These are phyloP conservation scores for Panicum hallii DNA, from an alignment of 202 grass and related monocot species.

Conservation along the genomic window DNA sequence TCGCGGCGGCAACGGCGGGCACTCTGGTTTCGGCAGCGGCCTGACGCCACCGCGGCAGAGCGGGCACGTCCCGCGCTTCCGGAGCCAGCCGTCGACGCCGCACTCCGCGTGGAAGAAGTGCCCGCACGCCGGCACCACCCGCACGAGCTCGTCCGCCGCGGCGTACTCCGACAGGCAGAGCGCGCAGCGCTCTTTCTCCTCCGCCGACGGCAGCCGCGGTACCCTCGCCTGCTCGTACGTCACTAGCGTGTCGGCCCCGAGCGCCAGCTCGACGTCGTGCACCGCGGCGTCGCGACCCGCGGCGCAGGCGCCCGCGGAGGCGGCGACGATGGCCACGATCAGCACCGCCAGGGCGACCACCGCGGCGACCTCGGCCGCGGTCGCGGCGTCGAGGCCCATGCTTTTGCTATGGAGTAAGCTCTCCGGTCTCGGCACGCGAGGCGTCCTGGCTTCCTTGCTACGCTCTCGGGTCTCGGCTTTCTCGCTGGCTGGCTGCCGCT, in stretches of 20 bases:
- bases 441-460: not conserved
- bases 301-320: not conserved
- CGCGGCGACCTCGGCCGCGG: not conserved
- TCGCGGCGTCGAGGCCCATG: constrained; percentile 13
- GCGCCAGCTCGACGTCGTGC: constrained; percentile 46
- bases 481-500: not conserved
- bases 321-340: constrained; percentile 21
- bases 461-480: not conserved
- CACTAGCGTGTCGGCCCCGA: constrained; percentile 37
- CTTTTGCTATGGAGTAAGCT: not conserved
- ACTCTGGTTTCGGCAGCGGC: constrained; percentile 8
- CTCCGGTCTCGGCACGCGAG: too few relatives aligned
- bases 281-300: not conserved
- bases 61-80: constrained; percentile 23
- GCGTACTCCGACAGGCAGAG: constrained; percentile 41
- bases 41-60: not conserved
- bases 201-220: not conserved
- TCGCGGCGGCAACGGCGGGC: not conserved
- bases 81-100: constrained; percentile 35
- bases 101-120: constrained; percentile 56
- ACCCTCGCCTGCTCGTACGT: constrained; percentile 41
- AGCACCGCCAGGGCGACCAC: not conserved
- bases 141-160: constrained; percentile 21
- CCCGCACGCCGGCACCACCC: constrained; percentile 44
- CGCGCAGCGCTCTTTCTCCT: constrained; percentile 13